phyloP scores from a whole-genome alignment of 257 asterid species.

The Solanum peruvianum region DNA sequence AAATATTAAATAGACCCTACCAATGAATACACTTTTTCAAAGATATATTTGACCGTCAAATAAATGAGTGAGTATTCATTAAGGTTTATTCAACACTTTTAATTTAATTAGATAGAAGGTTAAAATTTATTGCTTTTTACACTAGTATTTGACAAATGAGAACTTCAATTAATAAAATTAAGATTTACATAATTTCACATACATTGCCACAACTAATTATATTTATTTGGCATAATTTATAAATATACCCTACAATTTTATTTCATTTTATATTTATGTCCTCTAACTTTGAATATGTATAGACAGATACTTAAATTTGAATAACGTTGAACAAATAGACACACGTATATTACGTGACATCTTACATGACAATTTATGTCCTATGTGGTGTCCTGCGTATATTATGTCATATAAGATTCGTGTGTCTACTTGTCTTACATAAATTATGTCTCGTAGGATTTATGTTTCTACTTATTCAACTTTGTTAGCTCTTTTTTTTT shows the following conservation, averaged over 20 bases:
- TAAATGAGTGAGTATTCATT: background rate
- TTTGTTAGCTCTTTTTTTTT: no score
- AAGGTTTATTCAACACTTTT: background rate
- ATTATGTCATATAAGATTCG: background rate
- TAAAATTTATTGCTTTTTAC: background rate
- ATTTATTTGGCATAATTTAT: no score
- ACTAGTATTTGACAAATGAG: background rate
- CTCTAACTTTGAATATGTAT: no score
- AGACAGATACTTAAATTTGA: background rate
- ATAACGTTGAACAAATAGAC: no score
- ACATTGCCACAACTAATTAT: no score
- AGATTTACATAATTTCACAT: background rate
- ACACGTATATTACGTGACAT: accelerated
- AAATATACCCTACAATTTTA: background rate
- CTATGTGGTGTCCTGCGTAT: background rate
- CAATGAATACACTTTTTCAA: background rate
- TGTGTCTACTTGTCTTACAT: background rate
- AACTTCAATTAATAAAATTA: background rate
- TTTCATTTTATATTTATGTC: accelerated
- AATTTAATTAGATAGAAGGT: background rate
- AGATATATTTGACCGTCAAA: background rate
- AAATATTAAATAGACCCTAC: background rate
- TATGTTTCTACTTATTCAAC: background rate
- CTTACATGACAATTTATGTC: background rate
- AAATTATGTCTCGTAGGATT: no score